A percentile compares a stretch with the other conserved stretches of the same genome.
phyloP scores from a whole-genome alignment of 805 yeast species.

The Candida namnaoensis region DNA sequence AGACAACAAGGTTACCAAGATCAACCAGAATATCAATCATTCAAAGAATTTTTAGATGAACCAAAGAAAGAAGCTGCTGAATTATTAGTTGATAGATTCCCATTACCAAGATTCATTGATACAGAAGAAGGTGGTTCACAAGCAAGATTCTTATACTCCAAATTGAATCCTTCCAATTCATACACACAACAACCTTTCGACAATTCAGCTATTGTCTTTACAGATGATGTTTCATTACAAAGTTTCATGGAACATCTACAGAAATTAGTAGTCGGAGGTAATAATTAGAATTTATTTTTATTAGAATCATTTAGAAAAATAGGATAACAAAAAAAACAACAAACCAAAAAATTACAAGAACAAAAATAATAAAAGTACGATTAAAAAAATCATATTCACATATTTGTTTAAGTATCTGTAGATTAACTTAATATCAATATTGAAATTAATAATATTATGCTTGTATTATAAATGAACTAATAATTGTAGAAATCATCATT shows the following conservation, averaged over 20 bases:
- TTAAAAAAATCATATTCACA: no score
- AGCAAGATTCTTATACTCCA: constrained; percentile 92
- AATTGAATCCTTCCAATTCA: constrained; percentile 88
- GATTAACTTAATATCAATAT: no score
- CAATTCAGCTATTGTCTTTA: constrained; percentile 73
- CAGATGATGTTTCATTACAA: constrained; percentile 93
- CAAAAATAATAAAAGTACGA: no score
- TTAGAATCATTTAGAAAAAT: no score
- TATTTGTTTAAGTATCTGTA: no score
- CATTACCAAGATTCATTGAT: constrained; percentile 94
- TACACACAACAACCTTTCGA: constrained; percentile 49
- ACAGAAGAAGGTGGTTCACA: constrained; percentile 98
- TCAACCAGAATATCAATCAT: constrained; percentile 80
- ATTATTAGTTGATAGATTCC: constrained; percentile 87
- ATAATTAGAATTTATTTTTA: not conserved
- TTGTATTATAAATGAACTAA: no score
- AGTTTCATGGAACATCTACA: constrained; percentile 93
- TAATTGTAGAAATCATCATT: no score
- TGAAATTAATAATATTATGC: no score
- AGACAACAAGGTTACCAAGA: constrained; percentile 92
- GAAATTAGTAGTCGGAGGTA: constrained; percentile 69
- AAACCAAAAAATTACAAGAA: no score
- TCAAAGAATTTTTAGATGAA: constrained; percentile 76
- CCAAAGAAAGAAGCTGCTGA: constrained; percentile 92
- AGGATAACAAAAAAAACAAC: no score